Evolutionary conservation across 192 early-diverging fungal species (phyloP), one percentile per base, ranked within the genome.

Genomic region (Umbelopsis sp.): DNA sequence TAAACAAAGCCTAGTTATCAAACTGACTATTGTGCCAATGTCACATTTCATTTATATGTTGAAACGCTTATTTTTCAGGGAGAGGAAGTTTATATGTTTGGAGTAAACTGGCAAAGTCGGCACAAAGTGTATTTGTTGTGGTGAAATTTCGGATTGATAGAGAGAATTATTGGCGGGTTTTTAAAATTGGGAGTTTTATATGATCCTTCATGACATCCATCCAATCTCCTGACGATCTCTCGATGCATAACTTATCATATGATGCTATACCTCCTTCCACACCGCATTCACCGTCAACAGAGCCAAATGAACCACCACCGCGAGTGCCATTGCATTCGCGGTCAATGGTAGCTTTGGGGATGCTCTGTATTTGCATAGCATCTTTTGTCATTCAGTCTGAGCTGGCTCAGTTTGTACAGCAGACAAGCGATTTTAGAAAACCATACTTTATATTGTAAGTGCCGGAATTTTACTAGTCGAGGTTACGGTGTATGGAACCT

Each of bases 401-500:
- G 45, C 72, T 90, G 21, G 85, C 85, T 36, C 87, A 88, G 69
- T 82, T 82, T 65, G 86, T 90, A 10, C 87, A 90, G 51, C 81
- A 77, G 44, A 80, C 77, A 1, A 82, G 80, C 50, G 77, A 83
- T 16, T 90, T 80, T 29, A 76, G 79, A 5, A 90, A 90, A 70
- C 88, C 88, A n/a, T 88, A 87, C 71, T 85, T 90, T 70, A 81
- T 90, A 45, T 70, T 90, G 70, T 87, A 84, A 67, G 81, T 84
- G 29, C 44, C 38, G 38, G 38, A 11, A 49, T n/a, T 47, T 12
- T 47, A 4, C 21, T 21, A 24, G 43, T 78, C 25, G 7, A 7
- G 25, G 25, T 69, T 25, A 69, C 72, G 16, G 41, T 31, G 29
- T 65, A 21, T 66, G 65, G 38, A 76, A 78, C 54, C 14, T 81